Percentiles rank a stretch among this genome's conserved stretches.
Conservation (phyloP, 1,284 basidiomycete genomes). For the Microbotryum intermedium region DNA sequence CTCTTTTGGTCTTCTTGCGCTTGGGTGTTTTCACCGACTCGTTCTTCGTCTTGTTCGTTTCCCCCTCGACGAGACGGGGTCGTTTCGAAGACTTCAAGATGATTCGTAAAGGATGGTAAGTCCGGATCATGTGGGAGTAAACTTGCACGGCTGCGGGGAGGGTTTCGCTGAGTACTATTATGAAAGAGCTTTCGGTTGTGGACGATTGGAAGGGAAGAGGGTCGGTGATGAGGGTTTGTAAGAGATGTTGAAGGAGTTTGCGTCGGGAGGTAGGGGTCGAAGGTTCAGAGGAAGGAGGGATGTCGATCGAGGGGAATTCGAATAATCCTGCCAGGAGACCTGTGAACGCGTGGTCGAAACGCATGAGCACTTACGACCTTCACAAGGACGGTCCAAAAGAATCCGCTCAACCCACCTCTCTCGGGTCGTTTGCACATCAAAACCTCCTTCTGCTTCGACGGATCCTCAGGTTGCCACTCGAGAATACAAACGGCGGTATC, state of each 20-base stretch:
- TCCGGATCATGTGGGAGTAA: conserved; percentile 86
- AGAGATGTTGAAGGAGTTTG: conserved; percentile 2
- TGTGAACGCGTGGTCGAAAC: conserved; percentile 38
- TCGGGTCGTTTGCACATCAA: conserved; percentile 71
- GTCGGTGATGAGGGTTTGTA: conserved; percentile 13
- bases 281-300: conserved; percentile 11
- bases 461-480: conserved; percentile 52
- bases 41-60: background rate
- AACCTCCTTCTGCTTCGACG: conserved; percentile 49
- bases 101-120: conserved; percentile 61
- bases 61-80: background rate
- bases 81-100: conserved; percentile 16
- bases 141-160: conserved; percentile 55
- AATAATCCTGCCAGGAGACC: conserved; percentile 80
- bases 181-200: conserved; percentile 35
- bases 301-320: conserved; percentile 61
- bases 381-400: background rate
- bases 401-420: conserved; percentile 50
- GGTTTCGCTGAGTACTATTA: conserved; percentile 10
- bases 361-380: conserved; percentile 21
- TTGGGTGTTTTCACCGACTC: background rate
- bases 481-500: conserved; percentile 75
- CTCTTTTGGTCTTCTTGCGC: conserved; percentile 1
- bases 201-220: background rate
- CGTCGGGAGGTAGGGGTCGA: conserved; percentile 8